Conservation (phyloP, 2,329 filamentous ascomycete species). For the Boeremia lycopersici region DNA sequence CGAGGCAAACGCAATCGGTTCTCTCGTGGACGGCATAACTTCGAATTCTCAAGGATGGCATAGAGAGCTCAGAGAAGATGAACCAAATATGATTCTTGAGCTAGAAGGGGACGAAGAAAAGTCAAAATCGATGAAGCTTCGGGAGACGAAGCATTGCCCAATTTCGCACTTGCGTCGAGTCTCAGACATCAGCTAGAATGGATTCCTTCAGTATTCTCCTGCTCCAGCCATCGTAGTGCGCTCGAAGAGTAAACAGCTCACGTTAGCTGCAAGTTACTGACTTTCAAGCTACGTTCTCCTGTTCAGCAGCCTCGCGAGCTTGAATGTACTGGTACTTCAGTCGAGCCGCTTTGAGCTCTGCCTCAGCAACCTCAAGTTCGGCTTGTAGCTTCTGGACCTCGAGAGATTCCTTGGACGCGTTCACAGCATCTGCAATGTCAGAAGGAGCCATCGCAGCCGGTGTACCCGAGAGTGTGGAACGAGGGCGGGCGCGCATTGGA, state of each 20-base stretch:
- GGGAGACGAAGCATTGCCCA: no score
- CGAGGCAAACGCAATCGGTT: slow-evolving; percentile 1
- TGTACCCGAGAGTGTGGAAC: slow-evolving; percentile 18
- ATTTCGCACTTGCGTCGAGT: no score
- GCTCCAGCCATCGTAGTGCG: neutral
- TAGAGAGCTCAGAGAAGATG: no score
- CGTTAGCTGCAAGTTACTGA: neutral
- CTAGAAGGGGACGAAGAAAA: no score
- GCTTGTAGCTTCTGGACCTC: slow-evolving; percentile 35
- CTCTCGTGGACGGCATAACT: no score
- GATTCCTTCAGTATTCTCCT: no score
- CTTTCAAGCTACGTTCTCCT: neutral
- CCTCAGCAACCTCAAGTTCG: slow-evolving; percentile 41
- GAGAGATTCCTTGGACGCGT: slow-evolving; percentile 24
- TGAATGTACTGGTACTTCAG: slow-evolving; percentile 30
- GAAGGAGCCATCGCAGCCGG: slow-evolving; percentile 9
- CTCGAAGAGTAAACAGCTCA: no score
- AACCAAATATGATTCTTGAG: no score
- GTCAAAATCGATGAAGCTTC: no score
- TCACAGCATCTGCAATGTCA: slow-evolving; percentile 6
- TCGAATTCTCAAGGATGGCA: no score
- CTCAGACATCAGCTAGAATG: no score
- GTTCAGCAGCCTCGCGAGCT: slow-evolving; percentile 20
- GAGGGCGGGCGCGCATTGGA: slow-evolving; percentile 2
- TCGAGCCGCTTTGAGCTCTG: slow-evolving; percentile 36